Percentiles rank a stretch among this genome's conserved stretches.
phyloP scores from a whole-genome alignment of 192 early-diverging fungal species.

The Piromyces sp. region DNA sequence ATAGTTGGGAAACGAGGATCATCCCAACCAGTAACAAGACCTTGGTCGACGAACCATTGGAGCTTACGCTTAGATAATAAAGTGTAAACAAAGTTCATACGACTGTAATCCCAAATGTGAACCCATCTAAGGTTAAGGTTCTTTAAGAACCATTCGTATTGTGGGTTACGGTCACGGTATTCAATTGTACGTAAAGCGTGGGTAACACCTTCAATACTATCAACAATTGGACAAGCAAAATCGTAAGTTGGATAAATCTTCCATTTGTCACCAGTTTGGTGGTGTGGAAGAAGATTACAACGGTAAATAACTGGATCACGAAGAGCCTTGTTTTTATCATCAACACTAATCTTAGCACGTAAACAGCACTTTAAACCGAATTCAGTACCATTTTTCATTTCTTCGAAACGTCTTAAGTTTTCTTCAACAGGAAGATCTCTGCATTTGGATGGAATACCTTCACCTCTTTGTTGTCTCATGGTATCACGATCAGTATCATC shows the following conservation, averaged over 20 bases:
- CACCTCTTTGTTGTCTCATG: conserved; percentile 75
- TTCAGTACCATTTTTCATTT: conserved; percentile 78
- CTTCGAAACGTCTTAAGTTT: conserved; percentile 74
- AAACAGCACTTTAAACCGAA: conserved; percentile 66
- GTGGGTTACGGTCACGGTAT: conserved; percentile 92
- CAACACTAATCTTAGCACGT: conserved; percentile 87
- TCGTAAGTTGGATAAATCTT: conserved; percentile 98
- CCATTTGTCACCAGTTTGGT: conserved; percentile 76
- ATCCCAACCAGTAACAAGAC: conserved; percentile 69
- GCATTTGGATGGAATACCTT: conserved; percentile 62
- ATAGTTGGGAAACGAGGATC: conserved; percentile 83
- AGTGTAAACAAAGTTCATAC: conserved; percentile 95
- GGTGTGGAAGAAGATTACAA: conserved; percentile 76
- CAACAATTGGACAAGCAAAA: conserved; percentile 93
- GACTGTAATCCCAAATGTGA: conserved; percentile 79
- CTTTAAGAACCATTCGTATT: conserved; percentile 91
- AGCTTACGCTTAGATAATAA: conserved; percentile 96
- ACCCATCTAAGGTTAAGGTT: conserved; percentile 71
- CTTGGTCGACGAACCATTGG: conserved; percentile 83
- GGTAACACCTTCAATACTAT: conserved; percentile 89
- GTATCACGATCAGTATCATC: conserved; percentile 74
- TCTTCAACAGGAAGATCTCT: conserved; percentile 76
- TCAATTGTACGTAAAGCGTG: conserved; percentile 95
- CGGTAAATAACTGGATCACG: conserved; percentile 95
- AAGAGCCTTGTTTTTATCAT: conserved; percentile 75